Base-by-base conservation (phyloP, 2,329 filamentous ascomycete species). In the Xylariaceae sp. region DNA sequence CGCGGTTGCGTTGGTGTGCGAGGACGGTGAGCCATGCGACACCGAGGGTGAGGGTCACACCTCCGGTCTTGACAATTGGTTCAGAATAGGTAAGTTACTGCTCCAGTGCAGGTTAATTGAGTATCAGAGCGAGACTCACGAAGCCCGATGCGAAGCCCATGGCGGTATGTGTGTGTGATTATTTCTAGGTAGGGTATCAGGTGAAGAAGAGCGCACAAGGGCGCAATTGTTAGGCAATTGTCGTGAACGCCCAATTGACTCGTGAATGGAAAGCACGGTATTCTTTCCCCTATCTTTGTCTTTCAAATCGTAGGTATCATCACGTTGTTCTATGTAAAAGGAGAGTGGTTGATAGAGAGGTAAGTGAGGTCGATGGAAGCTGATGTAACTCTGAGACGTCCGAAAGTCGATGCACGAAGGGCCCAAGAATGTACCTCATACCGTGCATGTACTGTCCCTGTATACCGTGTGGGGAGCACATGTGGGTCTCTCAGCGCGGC, bases 91-190 rank as follows among this genome's bases (percentile, higher is more conserved):
- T 61, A 6, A 63, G 58, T 10, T 53, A 4, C 6, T 34, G 45
- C 18, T 51, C n/a, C 17, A 8, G 15, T 53, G 10, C 9, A 2
- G n/a, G 48, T 4, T 42, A 13, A 4, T 3, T 8, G 10, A 15
- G 23, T 11, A 10, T 30, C 23, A 18, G 10, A 17, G 15, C 34
- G 8, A 53, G 56, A 77, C 87, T 64, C 81, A 92, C 89, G 73
- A 92, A 89, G 67, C 89, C 88, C 48, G 85, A 81, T 65, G 83
- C 81, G 78, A 90, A 90, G 71, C 88, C 87, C 88, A 91, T 90
- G 66, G 60, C 75, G 63, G 60, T 58, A 45, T 45, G 5, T 9
- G 45, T 30, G 23, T 30, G 23, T 30, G 23, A 30, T 30, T 63
- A n/a, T 64, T 50, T 11, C 18, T 5, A 30, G 59, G 5, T 50